A percentile compares a stretch with the other conserved stretches of the same genome.
Evolutionary conservation across 2,329 filamentous ascomycete species (phyloP).

Genomic region (Clarireedia sp.): DNA sequence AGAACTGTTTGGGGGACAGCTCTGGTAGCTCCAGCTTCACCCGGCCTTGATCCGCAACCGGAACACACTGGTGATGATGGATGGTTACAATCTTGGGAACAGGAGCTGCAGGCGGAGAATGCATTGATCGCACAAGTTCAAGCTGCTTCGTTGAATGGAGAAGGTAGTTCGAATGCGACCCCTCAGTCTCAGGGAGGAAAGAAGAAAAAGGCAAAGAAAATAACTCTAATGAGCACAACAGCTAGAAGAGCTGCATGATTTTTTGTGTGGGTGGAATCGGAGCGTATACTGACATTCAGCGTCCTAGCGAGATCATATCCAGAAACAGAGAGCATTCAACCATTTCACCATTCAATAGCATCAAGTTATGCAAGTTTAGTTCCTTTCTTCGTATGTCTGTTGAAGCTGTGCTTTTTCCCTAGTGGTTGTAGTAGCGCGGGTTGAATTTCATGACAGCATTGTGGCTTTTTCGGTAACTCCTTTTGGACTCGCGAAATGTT

Average conservation of each 20-base stretch:
- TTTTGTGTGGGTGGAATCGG: neutral
- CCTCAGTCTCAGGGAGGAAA: slow-evolving; percentile 32
- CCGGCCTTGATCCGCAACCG: slow-evolving; percentile 38
- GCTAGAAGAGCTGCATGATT: slow-evolving; percentile 33
- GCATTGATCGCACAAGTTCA: slow-evolving; percentile 51
- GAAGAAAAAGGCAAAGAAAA: slow-evolving; percentile 67
- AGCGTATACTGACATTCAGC: slow-evolving; percentile 1
- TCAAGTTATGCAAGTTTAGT: slow-evolving; percentile 2
- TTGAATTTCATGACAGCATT: too few relatives aligned
- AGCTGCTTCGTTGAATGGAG: slow-evolving; percentile 38
- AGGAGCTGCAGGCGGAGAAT: slow-evolving; percentile 60
- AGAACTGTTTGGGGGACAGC: slow-evolving; percentile 92
- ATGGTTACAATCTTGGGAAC: slow-evolving; percentile 80
- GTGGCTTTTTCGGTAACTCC: too few relatives aligned
- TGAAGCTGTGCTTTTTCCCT: too few relatives aligned
- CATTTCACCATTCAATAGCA: slow-evolving; percentile 6
- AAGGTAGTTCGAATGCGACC: slow-evolving; percentile 11
- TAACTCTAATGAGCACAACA: slow-evolving; percentile 61
- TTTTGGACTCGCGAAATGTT: too few relatives aligned
- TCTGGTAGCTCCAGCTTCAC: slow-evolving; percentile 50
- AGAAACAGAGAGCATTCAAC: neutral
- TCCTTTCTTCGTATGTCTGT: neutral
- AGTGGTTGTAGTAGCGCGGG: too few relatives aligned
- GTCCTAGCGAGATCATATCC: slow-evolving; percentile 4
- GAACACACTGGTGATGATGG: slow-evolving; percentile 55